These are phyloP conservation scores for Penicillium glabrum DNA, from an alignment of 2,329 filamentous ascomycete species.

Conservation along the genomic window DNA sequence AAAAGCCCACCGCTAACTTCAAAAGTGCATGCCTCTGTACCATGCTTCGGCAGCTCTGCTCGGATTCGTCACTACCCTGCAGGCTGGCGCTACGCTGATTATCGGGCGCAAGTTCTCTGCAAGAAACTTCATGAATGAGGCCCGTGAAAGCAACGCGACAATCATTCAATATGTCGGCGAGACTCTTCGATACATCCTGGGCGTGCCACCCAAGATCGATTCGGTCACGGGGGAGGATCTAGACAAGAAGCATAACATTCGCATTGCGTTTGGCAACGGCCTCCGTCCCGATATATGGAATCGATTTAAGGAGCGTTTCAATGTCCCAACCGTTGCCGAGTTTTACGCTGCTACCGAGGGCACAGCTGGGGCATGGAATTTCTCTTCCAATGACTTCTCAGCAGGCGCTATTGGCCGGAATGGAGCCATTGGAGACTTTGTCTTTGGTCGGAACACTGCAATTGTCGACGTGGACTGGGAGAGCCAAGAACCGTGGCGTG, in stretches of 20 bases:
- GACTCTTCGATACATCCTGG: slow-evolving; percentile 77
- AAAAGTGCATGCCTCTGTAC: slow-evolving; percentile 81
- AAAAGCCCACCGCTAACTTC: slow-evolving; percentile 3
- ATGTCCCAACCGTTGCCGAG: slow-evolving; percentile 70
- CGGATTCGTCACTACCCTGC: slow-evolving; percentile 63
- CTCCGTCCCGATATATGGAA: slow-evolving; percentile 85
- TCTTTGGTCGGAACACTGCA: not conserved
- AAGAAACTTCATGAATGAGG: slow-evolving; percentile 73
- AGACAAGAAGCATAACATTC: slow-evolving; percentile 72
- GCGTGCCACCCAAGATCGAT: slow-evolving; percentile 63
- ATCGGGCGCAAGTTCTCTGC: slow-evolving; percentile 78
- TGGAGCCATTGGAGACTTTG: not conserved
- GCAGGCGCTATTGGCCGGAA: slow-evolving; percentile 22
- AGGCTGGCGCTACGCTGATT: slow-evolving; percentile 64
- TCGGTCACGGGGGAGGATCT: slow-evolving; percentile 64
- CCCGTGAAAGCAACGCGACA: slow-evolving; percentile 68
- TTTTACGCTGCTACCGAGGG: slow-evolving; percentile 82
- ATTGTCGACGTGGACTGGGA: slow-evolving; percentile 63
- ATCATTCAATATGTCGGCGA: slow-evolving; percentile 87
- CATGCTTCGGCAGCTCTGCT: slow-evolving; percentile 76
- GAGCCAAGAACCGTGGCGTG: slow-evolving; percentile 66
- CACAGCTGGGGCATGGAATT: slow-evolving; percentile 68
- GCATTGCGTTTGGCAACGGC: slow-evolving; percentile 78
- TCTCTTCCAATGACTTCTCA: slow-evolving; percentile 68
- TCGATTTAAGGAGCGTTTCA: slow-evolving; percentile 77